Evolutionary conservation across 345 rosid genomes (phyloP), one percentile per base, ranked within the genome.

Genomic region (Rhodomyrtus tomentosa): DNA sequence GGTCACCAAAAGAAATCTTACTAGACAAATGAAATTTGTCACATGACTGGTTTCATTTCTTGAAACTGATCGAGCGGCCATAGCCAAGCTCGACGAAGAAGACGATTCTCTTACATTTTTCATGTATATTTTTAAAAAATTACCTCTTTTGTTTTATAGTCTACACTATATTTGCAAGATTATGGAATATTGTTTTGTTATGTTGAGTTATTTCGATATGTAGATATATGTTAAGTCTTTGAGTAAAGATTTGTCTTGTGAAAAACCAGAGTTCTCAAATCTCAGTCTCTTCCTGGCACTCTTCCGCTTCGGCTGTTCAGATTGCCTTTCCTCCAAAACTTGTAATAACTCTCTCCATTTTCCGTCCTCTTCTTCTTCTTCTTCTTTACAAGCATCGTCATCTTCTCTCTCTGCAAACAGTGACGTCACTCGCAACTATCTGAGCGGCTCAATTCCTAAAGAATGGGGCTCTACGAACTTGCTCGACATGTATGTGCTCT

Each of bases 341-440:
- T 84, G 86, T 84, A 49, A 55, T 83, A 25, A 10, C 54, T 1
- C 1, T n/a, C 1, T 7, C 7, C 1, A 8, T 2, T 9, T 45
- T 2, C 48, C 10, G 6, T 45, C 48, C 8, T 50, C 58, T 3
- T n/a, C 15, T 21, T 4, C 10, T 20, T 55, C 24, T 48, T 48
- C 76, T 2, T 27, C 42, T 8, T n/a, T 45, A 7, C 24, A 83
- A 36, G 29, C 79, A n/a, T 83, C 40, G 1, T 1, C 18, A 40
- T 3, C 2, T 48, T 6, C 55, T 6, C 50, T 15, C 10, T 15
- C 10, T 15, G 38, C 29, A 27, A 59, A 29, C 55, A 85, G 84
- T 56, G 87, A 85, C 32, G 84, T 85, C 55, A 85, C 54, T 22
- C 42, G 83, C 50, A 85, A 82, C 84, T 82, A 72, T 11, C 73